Conservation (phyloP, 352 stramenopile species). For the Pythium rhizo-oryzae region DNA sequence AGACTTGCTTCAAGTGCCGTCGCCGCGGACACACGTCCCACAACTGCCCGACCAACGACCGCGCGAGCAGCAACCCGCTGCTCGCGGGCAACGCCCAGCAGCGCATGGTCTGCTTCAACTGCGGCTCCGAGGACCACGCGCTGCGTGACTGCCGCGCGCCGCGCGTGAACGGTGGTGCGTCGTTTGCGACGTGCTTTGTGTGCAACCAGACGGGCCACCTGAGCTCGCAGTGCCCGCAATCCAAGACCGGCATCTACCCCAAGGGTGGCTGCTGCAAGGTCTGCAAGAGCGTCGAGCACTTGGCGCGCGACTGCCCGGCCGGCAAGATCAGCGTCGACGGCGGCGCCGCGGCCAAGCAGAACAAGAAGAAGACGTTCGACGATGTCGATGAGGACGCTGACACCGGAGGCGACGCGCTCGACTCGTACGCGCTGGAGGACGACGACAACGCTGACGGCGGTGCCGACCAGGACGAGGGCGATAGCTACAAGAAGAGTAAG, state of each 20-base stretch:
- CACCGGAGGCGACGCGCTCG: constrained; percentile 52
- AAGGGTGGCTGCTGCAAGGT: constrained; percentile 91
- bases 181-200: constrained; percentile 88
- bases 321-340: constrained; percentile 70
- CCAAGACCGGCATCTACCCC: constrained; percentile 87
- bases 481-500: constrained; percentile 31
- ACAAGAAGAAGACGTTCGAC: constrained; percentile 82
- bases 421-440: constrained; percentile 42
- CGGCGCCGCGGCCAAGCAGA: constrained; percentile 51
- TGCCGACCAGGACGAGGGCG: constrained; percentile 30
- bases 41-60: constrained; percentile 57
- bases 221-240: constrained; percentile 85
- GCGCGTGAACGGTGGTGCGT: constrained; percentile 59
- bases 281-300: constrained; percentile 80
- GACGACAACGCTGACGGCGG: constrained; percentile 39
- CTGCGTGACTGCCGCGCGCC: constrained; percentile 75
- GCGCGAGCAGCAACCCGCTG: constrained; percentile 25
- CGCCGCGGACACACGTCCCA: constrained; percentile 82
- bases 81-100: constrained; percentile 16
- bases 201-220: constrained; percentile 87
- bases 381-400: constrained; percentile 60
- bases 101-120: constrained; percentile 88
- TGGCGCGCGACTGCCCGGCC: constrained; percentile 83
- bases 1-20: constrained; percentile 86
- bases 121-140: constrained; percentile 65